Conservation (phyloP, 805 yeast species). For the Maudiozyma bulderi region DNA sequence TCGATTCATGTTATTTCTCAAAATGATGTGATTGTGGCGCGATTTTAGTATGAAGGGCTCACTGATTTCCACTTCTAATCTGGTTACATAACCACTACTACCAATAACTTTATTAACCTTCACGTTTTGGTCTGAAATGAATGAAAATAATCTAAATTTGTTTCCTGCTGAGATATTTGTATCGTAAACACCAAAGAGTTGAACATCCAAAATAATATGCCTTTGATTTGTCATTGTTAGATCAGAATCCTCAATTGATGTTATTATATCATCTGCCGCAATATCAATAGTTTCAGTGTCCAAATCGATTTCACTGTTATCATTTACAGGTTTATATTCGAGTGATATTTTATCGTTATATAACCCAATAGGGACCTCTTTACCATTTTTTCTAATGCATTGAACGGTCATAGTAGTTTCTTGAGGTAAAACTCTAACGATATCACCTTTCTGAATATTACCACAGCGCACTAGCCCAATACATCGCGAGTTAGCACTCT, state of each 20-base stretch:
- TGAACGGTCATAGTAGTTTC: background rate
- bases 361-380: constrained; percentile 27
- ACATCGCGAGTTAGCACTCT: no score
- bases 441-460: background rate
- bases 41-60: background rate
- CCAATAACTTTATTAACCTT: background rate
- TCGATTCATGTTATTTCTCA: constrained; percentile 3
- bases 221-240: background rate
- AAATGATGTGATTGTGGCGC: background rate
- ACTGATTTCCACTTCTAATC: background rate
- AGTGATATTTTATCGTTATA: constrained; percentile 45
- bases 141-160: background rate
- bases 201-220: background rate
- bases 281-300: constrained; percentile 7
- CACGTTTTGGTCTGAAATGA: background rate
- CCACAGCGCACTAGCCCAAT: background rate
- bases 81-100: background rate
- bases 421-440: background rate
- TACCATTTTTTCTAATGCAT: no score
- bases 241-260: background rate
- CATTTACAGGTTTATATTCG: constrained; percentile 11
- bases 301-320: background rate
- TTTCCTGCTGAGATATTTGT: background rate
- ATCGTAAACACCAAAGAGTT: background rate
- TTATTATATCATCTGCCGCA: background rate